Evolutionary conservation across 2,329 filamentous ascomycete genomes (phyloP).

Genomic region (Beauveria sp.): DNA sequence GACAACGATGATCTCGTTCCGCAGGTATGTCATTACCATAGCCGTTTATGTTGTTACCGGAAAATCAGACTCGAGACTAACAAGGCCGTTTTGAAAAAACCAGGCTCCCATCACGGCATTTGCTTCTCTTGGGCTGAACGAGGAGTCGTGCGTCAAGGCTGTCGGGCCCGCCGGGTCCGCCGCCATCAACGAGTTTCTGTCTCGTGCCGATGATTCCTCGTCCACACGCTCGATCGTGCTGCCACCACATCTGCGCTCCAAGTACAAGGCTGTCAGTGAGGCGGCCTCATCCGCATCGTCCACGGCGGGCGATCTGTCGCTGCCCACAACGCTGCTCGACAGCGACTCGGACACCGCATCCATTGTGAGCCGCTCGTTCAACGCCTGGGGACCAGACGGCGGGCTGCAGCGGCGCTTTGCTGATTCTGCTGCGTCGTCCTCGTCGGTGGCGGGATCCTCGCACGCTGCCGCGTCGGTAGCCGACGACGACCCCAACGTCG

Average conservation of each 20-base stretch:
- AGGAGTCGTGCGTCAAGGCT: background rate
- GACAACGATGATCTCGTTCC: background rate
- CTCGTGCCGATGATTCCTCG: background rate
- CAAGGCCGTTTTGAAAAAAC: too few species aligned
- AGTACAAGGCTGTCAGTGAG: background rate
- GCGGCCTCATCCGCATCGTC: background rate
- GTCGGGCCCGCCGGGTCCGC: background rate
- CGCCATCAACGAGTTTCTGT: background rate
- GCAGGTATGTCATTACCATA: background rate
- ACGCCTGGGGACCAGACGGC: slow-evolving; percentile 5
- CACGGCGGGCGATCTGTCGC: background rate
- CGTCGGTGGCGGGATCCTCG: background rate
- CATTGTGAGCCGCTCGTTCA: background rate
- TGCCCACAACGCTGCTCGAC: slow-evolving; percentile 2
- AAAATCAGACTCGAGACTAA: background rate
- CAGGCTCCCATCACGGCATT: slow-evolving; percentile 22
- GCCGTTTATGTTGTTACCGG: background rate
- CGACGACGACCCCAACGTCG: background rate
- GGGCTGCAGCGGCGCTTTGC: background rate
- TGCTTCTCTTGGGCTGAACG: slow-evolving; percentile 17
- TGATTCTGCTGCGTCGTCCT: background rate
- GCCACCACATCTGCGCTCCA: background rate
- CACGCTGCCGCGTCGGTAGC: background rate
- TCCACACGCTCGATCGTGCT: background rate
- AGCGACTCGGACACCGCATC: background rate